phyloP scores from a whole-genome alignment of 2,329 filamentous ascomycete species.

The Coniochaeta prunicola region DNA sequence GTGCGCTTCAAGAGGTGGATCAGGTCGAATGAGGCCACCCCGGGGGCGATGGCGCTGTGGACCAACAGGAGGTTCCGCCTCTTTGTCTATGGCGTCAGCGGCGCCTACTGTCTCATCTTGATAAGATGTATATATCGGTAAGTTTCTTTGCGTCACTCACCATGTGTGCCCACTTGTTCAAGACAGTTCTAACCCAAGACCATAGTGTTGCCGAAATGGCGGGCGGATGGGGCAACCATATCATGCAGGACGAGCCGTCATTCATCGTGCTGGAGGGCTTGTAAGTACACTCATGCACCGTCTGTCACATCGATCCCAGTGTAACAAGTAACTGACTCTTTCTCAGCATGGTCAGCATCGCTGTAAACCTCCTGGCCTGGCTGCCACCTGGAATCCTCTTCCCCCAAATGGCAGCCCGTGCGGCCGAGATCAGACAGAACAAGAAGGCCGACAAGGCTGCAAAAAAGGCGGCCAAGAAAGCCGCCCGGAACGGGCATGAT shows the following conservation, averaged over 20 bases:
- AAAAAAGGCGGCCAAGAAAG: slow-evolving; percentile 4
- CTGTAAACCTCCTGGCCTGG: slow-evolving; percentile 38
- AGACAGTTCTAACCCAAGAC: not conserved
- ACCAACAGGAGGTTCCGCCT: slow-evolving; percentile 30
- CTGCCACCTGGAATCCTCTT: slow-evolving; percentile 50
- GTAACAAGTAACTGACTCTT: slow-evolving; percentile 4
- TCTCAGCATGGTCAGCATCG: slow-evolving; percentile 39
- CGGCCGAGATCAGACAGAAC: slow-evolving; percentile 17
- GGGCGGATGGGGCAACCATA: slow-evolving; percentile 54
- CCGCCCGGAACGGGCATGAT: not conserved
- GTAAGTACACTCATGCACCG: slow-evolving; percentile 21
- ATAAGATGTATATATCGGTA: slow-evolving; percentile 49
- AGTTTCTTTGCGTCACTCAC: slow-evolving; percentile 13
- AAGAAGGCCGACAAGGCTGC: slow-evolving; percentile 8
- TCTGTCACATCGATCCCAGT: not conserved
- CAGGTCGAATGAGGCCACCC: slow-evolving; percentile 17
- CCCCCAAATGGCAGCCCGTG: slow-evolving; percentile 40
- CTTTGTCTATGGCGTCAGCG: slow-evolving; percentile 36
- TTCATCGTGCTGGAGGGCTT: slow-evolving; percentile 53
- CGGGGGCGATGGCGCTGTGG: slow-evolving; percentile 31
- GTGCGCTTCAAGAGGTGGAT: slow-evolving; percentile 33
- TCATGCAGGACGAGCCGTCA: slow-evolving; percentile 55
- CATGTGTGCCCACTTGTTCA: not conserved
- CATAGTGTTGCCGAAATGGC: slow-evolving; percentile 54
- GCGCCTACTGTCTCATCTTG: slow-evolving; percentile 37